These are phyloP conservation scores for Globisporangium splendens DNA, from an alignment of 352 stramenopile species.

Conservation along the genomic window DNA sequence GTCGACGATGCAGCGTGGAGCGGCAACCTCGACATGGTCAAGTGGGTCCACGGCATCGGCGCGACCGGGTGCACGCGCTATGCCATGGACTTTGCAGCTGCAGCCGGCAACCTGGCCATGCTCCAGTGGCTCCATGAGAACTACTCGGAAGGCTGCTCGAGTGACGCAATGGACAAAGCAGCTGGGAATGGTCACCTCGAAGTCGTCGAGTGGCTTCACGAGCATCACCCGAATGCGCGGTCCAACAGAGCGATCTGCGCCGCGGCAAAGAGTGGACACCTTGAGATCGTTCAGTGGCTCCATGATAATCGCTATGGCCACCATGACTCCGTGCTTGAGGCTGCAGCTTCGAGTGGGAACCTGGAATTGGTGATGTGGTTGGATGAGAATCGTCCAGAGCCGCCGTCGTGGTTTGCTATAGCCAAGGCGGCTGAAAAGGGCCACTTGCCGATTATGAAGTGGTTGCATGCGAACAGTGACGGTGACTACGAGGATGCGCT, in stretches of 20 bases:
- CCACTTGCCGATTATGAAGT: too few species aligned
- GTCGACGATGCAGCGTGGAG: not conserved
- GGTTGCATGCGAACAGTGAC: too few species aligned
- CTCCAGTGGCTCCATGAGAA: conserved; percentile 2
- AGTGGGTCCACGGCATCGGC: not conserved
- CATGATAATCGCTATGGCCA: conserved; percentile 1
- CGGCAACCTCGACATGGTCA: not conserved
- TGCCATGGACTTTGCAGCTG: not conserved
- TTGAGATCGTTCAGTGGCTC: conserved; percentile 2
- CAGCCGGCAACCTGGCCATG: conserved; percentile 1
- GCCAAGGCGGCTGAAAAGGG: too few species aligned
- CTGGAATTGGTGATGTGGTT: not conserved
- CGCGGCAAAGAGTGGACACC: not conserved
- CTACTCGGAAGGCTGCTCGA: not conserved
- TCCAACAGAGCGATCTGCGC: not conserved
- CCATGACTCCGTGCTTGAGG: not conserved
- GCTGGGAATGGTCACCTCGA: not conserved
- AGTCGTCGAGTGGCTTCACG: conserved; percentile 1
- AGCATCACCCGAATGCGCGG: not conserved
- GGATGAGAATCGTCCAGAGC: not conserved
- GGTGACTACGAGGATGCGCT: too few species aligned
- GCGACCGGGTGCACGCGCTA: too few species aligned
- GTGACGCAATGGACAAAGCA: not conserved
- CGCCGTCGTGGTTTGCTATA: too few species aligned
- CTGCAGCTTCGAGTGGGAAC: not conserved